Percentiles rank a stretch among this genome's conserved stretches.
These are phyloP conservation scores for Dactylonectria estremocensis DNA, from an alignment of 2,329 filamentous ascomycete species.

Conservation along the genomic window DNA sequence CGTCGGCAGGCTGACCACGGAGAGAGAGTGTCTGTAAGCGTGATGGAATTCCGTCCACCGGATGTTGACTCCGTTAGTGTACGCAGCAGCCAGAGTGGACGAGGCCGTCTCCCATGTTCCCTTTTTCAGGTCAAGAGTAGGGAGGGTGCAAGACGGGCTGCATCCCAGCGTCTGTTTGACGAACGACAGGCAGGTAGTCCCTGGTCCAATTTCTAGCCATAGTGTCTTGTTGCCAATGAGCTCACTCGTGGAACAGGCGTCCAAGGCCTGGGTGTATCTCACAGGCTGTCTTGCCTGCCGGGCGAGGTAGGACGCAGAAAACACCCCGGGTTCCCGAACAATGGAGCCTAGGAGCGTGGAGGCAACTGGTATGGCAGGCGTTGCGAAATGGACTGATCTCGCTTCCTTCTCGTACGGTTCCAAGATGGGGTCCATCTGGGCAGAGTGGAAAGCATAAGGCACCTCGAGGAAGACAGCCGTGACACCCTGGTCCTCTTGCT, in stretches of 20 bases:
- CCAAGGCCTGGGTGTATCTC: neutral
- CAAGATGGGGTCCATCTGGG: slow-evolving; percentile 58
- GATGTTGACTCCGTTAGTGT: slow-evolving; percentile 31
- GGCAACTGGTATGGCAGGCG: slow-evolving; percentile 19
- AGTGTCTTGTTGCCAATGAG: too few relatives aligned
- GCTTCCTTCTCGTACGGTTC: slow-evolving; percentile 60
- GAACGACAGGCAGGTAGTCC: too few relatives aligned
- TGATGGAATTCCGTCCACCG: slow-evolving; percentile 50
- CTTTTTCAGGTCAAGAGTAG: slow-evolving; percentile 16
- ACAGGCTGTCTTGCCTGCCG: neutral
- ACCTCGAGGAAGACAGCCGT: slow-evolving; percentile 55
- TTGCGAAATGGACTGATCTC: slow-evolving; percentile 8
- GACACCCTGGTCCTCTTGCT: slow-evolving; percentile 29
- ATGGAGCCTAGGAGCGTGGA: slow-evolving; percentile 33
- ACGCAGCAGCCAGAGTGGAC: slow-evolving; percentile 22
- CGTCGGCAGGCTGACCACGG: slow-evolving; percentile 73
- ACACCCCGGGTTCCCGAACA: neutral
- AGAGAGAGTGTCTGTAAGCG: slow-evolving; percentile 29
- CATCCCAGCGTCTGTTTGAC: too few relatives aligned
- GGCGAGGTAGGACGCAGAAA: neutral
- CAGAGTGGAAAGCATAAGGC: slow-evolving; percentile 56
- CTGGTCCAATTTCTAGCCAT: too few relatives aligned
- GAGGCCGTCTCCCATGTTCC: slow-evolving; percentile 24
- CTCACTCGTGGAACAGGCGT: neutral
- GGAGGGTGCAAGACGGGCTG: too few relatives aligned